phyloP scores from a whole-genome alignment of 179 eudicot genomes.

The Beta lomatogona region DNA sequence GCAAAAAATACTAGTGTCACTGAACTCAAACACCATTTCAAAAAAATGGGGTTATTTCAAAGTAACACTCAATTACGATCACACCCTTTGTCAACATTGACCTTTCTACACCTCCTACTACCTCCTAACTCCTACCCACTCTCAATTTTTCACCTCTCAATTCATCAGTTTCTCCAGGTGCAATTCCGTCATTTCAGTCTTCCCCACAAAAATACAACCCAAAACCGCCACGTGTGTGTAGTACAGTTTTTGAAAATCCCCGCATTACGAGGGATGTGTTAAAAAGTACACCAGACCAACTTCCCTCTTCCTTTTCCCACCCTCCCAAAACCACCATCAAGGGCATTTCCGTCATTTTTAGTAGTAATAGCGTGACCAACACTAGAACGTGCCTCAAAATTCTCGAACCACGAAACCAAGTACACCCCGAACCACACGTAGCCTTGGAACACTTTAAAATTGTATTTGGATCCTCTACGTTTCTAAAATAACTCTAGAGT shows the following conservation, averaged over 20 bases:
- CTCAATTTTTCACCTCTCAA: slow-evolving; percentile 4
- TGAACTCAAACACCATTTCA: too few relatives aligned
- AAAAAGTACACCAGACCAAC: neutral
- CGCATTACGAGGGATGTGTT: slow-evolving; percentile 22
- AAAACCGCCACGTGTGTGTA: slow-evolving; percentile 8
- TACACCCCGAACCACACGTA: too few relatives aligned
- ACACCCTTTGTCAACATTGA: slow-evolving; percentile 14
- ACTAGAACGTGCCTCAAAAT: slow-evolving; percentile 23
- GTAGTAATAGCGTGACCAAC: slow-evolving; percentile 11
- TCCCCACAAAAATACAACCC: neutral
- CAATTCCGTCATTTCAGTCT: slow-evolving; percentile 18
- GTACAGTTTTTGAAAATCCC: slow-evolving; percentile 17
- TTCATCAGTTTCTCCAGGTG: neutral
- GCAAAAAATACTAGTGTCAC: too few relatives aligned
- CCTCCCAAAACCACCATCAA: neutral
- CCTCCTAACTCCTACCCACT: slow-evolving; percentile 12
- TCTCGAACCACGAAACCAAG: slow-evolving; percentile 8
- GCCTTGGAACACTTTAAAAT: too few relatives aligned
- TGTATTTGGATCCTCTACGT: too few relatives aligned
- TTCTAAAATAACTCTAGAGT: too few relatives aligned
- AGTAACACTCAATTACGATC: neutral
- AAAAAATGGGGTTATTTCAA: neutral
- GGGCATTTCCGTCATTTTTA: slow-evolving; percentile 18
- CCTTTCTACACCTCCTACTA: slow-evolving; percentile 19
- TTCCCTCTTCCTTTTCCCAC: neutral